Evolutionary conservation across 2,329 filamentous ascomycete genomes (phyloP).

Genomic region (Stylonectria norvegica): DNA sequence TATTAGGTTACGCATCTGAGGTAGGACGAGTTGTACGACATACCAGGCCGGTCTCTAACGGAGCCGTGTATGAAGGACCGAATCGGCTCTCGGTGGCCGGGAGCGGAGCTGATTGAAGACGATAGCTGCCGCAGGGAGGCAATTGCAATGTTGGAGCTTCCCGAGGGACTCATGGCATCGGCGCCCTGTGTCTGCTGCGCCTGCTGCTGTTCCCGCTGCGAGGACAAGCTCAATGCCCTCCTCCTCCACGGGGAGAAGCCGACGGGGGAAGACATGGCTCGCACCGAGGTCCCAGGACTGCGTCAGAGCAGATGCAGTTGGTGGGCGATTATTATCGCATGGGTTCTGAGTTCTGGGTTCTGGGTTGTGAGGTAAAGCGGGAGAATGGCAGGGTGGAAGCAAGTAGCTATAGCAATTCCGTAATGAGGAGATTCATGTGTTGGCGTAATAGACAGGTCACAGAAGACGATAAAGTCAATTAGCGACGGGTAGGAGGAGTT

Average conservation of each 20-base stretch:
- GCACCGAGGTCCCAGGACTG: conserved; percentile 14
- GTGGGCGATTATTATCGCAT: conserved; percentile 20
- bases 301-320: conserved; percentile 9
- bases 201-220: conserved; percentile 26
- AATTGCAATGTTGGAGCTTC: conserved; percentile 14
- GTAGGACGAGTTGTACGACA: conserved; percentile 16
- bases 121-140: conserved; percentile 31
- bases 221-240: conserved; percentile 38
- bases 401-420: too few species aligned
- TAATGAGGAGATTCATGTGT: too few species aligned
- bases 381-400: too few species aligned
- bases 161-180: conserved; percentile 27
- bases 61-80: conserved; percentile 69
- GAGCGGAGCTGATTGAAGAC: conserved; percentile 35
- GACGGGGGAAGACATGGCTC: conserved; percentile 46
- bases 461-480: too few species aligned
- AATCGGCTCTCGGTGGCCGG: conserved; percentile 59
- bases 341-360: too few species aligned
- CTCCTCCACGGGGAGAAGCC: conserved; percentile 49
- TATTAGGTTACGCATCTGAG: conserved; percentile 4
- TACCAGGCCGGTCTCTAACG: conserved; percentile 58
- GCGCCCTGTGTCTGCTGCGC: conserved; percentile 22
- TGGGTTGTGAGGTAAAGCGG: too few species aligned
- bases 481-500: too few species aligned
- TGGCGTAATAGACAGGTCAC: too few species aligned